Evolutionary conservation across 805 yeast genomes (phyloP), one percentile per base, ranked within the genome.

Genomic region (Spathaspora arborariae): DNA sequence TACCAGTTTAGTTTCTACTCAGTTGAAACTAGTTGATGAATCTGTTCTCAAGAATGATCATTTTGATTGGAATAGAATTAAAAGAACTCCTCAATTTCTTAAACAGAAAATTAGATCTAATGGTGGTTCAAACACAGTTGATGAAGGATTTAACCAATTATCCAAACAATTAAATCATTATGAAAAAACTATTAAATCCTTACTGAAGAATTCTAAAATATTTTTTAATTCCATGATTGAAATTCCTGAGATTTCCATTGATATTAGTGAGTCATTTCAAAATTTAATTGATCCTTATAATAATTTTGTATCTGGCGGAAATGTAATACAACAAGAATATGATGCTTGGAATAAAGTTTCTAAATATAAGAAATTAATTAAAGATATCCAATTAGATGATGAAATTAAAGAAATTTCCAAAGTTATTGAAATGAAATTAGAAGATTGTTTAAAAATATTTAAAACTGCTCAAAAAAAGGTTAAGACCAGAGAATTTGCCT

Each of bases 141-240:
- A 74, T 50, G 72, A 67, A 42, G 70, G 64, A 20, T 70, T 69
- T 46, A 68, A 71, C 47, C 52, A 45, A 2, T 44, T 65, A 20
- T 53, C 59, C n/a, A 51, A 48, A 33, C 56, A 60, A 30, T 50
- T 64, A 24, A 30, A 20, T 7, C 15, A 22, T 20, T 20, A 50
- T 4, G 65, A 62, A 22, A 51, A 42, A 16, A 50, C 49, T 10
- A 21, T 64, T 15, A 45, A 49, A n/a, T 41, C 41, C 1, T 39
- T 64, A 9, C 24, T 41, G 16, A 57, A 58, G 20, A 54, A 58
- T 47, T 41, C 54, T 19, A 44, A 42, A 34, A 33, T 26, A 3
- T 45, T 45, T 19, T 19, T 27, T n/a, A 26, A 41, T n/a, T 20
- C 19, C 5, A 27, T 39, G 21, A 21, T 10, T 16, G 22, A 36